Base-by-base conservation (phyloP, 2,329 filamentous ascomycete species). In the Cladorrhinum sp. region DNA sequence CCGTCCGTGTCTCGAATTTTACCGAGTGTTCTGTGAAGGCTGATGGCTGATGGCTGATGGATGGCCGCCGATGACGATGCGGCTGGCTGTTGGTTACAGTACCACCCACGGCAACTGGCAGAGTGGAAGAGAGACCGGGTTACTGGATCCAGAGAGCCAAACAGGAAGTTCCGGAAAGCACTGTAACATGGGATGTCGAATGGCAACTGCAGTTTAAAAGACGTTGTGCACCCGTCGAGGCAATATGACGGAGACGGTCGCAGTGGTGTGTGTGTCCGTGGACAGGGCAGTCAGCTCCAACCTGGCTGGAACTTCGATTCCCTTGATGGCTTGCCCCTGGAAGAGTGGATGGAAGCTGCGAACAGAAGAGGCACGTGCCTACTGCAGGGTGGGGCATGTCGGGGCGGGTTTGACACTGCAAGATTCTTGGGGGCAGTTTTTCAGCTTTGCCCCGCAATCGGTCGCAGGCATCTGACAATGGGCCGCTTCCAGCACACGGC, bases 51-150 rank as follows among this genome's bases (percentile, higher is more conserved):
- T 58, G 63, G 58, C 58, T 59, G 61, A 61, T 59, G 57, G 60
- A 50, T 42, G 58, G 39, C 49, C 59, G 56, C 26, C 54, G 62
- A 66, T 64, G 64, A 66, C 64, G 64, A 64, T 59, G 61, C 62
- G 58, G 62, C 57, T 59, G 54, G 36, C 54, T 42, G 57, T 46
- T 46, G 54, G 30, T 20, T 20, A 46, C 58, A 24, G 50, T 49
- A 28, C 26, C 26, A 28, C 26, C 9, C 26, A 33, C 51, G 39
- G 51, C 36, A 18, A n/a, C 24, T 57, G 48, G 24, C 55, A 21
- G 48, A 4, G 24, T 9, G 33, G 24, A 23, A 28, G 55, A 8
- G 16, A 46, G 20, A 26, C 54, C 54, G 42, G 54, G 54, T 49
- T 28, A 39, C 54, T 57, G 54, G 54, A 33, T 57, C 39, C 39